These are phyloP conservation scores for Setomelanomma holmii DNA, from an alignment of 2,329 filamentous ascomycete genomes.

Conservation along the genomic window DNA sequence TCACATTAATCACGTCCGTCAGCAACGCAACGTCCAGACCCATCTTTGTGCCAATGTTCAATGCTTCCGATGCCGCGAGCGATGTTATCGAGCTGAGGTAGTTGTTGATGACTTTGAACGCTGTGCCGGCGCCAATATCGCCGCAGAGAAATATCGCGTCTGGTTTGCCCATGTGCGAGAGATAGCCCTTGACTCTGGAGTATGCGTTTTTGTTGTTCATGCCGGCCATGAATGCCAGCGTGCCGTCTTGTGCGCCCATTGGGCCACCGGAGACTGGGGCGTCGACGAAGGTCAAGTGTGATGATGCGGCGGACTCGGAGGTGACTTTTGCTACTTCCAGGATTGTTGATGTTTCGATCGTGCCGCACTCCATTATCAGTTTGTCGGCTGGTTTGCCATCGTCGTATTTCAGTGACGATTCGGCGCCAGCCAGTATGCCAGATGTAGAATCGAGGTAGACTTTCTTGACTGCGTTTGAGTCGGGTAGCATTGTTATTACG, in stretches of 20 bases:
- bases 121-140: slow-evolving; percentile 79
- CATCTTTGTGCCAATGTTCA: slow-evolving; percentile 68
- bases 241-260: slow-evolving; percentile 83
- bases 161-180: slow-evolving; percentile 79
- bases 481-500: slow-evolving; percentile 53
- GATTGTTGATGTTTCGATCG: slow-evolving; percentile 90
- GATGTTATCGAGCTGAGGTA: slow-evolving; percentile 94
- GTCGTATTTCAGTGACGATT: slow-evolving; percentile 33
- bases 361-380: slow-evolving; percentile 93
- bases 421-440: slow-evolving; percentile 52
- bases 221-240: slow-evolving; percentile 93
- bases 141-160: slow-evolving; percentile 81
- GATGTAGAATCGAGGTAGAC: slow-evolving; percentile 52
- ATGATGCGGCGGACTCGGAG: slow-evolving; percentile 53
- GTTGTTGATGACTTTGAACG: slow-evolving; percentile 94
- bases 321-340: slow-evolving; percentile 77
- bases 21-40: slow-evolving; percentile 68
- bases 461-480: slow-evolving; percentile 43
- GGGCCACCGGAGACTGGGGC: slow-evolving; percentile 96
- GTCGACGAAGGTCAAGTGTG: slow-evolving; percentile 79
- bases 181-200: slow-evolving; percentile 67
- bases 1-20: slow-evolving; percentile 85
- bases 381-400: slow-evolving; percentile 58
- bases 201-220: slow-evolving; percentile 56
- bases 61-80: slow-evolving; percentile 70